Percentiles rank a stretch among this genome's conserved stretches.
These are phyloP conservation scores for Metschnikowia hibisci DNA, from an alignment of 805 yeast species.

Conservation along the genomic window DNA sequence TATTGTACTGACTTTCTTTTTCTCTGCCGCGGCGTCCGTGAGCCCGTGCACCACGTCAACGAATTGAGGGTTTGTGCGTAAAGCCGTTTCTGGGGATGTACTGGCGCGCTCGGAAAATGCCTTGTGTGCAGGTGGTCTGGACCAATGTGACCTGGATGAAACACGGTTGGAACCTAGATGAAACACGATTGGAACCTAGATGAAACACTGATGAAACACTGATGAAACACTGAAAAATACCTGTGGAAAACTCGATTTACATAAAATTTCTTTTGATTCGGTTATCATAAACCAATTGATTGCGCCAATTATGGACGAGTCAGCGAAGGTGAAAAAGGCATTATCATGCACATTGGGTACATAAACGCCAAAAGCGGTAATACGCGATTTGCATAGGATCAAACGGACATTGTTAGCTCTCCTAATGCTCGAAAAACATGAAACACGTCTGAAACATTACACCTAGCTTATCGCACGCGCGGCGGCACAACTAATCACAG, in stretches of 20 bases:
- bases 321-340: no score
- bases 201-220: neutral
- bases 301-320: no score
- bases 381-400: no score
- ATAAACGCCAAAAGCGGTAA: no score
- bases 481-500: constrained; percentile 2
- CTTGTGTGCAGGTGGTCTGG: neutral
- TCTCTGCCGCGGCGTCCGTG: constrained; percentile 2
- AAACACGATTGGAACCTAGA: neutral
- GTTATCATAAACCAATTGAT: no score
- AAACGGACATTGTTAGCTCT: no score
- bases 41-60: neutral
- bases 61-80: no score
- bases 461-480: neutral
- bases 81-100: neutral
- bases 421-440: neutral
- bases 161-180: neutral
- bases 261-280: no score
- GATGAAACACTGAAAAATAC: neutral
- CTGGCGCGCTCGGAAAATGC: neutral
- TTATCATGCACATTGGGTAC: no score
- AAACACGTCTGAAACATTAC: neutral
- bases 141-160: neutral
- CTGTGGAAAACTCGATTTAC: no score
- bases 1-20: constrained; percentile 3